Conservation (phyloP, 2,329 filamentous ascomycete genomes). For the Penicillium frequentans region DNA sequence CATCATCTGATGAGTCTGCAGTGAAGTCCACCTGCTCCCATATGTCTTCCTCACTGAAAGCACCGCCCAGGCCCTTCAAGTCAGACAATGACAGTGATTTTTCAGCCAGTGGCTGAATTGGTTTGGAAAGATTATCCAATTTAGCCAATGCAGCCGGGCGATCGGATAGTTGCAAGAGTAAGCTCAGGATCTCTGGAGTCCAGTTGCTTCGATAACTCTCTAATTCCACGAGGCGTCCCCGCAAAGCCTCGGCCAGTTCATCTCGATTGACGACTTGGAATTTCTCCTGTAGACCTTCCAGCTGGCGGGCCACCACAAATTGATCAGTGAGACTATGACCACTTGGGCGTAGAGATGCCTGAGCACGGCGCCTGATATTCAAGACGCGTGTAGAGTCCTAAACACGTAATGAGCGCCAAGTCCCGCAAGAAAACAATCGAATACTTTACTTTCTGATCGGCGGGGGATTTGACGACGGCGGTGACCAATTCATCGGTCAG, state of each 20-base stretch:
- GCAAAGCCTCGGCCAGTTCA: constrained; percentile 70
- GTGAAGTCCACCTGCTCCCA: constrained; percentile 43
- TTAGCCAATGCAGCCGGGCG: constrained; percentile 70
- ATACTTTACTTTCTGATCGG: constrained; percentile 46
- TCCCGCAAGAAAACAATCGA: background rate
- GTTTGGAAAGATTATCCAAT: constrained; percentile 60
- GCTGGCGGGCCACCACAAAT: constrained; percentile 65
- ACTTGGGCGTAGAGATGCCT: constrained; percentile 37
- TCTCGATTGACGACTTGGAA: constrained; percentile 80
- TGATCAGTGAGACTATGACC: constrained; percentile 69
- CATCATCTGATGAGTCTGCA: constrained; percentile 41
- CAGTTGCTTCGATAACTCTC: constrained; percentile 58
- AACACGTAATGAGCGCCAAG: constrained; percentile 7
- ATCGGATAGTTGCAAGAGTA: constrained; percentile 80
- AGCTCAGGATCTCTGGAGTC: constrained; percentile 75
- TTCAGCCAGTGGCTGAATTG: constrained; percentile 47
- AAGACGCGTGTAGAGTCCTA: constrained; percentile 33
- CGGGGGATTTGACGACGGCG: constrained; percentile 57
- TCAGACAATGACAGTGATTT: constrained; percentile 72
- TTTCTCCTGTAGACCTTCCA: constrained; percentile 79
- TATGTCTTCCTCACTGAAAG: constrained; percentile 52
- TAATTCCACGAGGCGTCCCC: constrained; percentile 60
- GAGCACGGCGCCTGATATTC: constrained; percentile 30
- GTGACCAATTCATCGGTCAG: constrained; percentile 72
- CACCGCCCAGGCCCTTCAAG: constrained; percentile 73